Base-by-base conservation (phyloP, 441 rosid species). In the Erysimum pusillum region DNA sequence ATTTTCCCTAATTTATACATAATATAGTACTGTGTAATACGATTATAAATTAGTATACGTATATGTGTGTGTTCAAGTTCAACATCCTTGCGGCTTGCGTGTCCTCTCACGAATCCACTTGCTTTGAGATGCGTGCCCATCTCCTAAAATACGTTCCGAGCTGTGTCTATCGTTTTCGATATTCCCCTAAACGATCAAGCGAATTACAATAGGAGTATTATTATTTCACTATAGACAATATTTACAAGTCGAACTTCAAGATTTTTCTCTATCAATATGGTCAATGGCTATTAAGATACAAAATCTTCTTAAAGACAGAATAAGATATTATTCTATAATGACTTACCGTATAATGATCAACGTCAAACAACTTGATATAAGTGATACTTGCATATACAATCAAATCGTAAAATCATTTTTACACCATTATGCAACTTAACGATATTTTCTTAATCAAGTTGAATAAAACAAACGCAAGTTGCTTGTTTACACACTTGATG, bases 51-150 rank as follows among this genome's bases (percentile, higher is more conserved):
- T 20, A 42, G 9, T 54, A 18, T 63, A 42, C 45, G 48, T 65
- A 18, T 34, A 4, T 15, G n/a, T 67, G 7, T 49, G 42, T 60
- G 57, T 69, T 36, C 36, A 63, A 66, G 10, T 17, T 76, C 17
- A 22, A 22, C 2, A 1, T 22, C 25, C 15, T 75, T 67, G 36
- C 73, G 73, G 25, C 28, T 10, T 52, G 31, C 31, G 57, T 76
- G 80, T 54, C 80, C 6, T 25, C 58, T n/a, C 5, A 69, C 35
- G 64, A 63, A 54, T 44, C 71, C 4, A 45, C 44, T 15, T 22
- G 76, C 80, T 56, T 76, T 63, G 80, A 76, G 61, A 76, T 70
- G 80, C 67, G 80, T 76, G 80, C 80, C 79, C 80, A 76, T 63
- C 59, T 69, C 75, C 71, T 45, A 69, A 51, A 44, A 69, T 22